These are phyloP conservation scores for Taphrina sp. DNA, from an alignment of 1,139 yeast genomes.

Conservation along the genomic window DNA sequence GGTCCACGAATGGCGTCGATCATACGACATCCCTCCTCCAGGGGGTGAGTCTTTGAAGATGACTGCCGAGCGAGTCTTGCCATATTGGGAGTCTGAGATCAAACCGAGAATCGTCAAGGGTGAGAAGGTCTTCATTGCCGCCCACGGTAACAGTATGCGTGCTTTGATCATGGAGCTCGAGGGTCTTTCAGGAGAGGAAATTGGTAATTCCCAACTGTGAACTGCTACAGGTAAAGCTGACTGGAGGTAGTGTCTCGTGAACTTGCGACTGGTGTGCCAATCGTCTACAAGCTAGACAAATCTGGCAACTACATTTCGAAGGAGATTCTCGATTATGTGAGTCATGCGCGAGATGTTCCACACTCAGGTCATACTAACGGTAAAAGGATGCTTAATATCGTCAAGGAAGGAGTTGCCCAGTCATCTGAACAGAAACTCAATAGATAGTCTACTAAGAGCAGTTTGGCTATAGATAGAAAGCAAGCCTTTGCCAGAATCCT, in stretches of 20 bases:
- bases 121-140: constrained; percentile 89
- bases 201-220: constrained; percentile 86
- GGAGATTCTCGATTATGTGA: constrained; percentile 34
- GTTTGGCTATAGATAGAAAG: no score
- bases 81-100: constrained; percentile 96
- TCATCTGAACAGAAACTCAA: no score
- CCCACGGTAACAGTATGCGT: constrained; percentile 98
- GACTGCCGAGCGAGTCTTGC: constrained; percentile 94
- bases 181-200: constrained; percentile 85
- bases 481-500: no score
- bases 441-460: no score
- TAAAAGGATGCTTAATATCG: no score
- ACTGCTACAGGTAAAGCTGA: not conserved
- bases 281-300: constrained; percentile 92
- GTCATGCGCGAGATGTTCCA: no score
- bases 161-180: constrained; percentile 96
- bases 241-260: constrained; percentile 7
- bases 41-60: constrained; percentile 88
- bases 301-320: constrained; percentile 40
- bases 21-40: constrained; percentile 97
- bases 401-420: no score
- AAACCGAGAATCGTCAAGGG: constrained; percentile 79
- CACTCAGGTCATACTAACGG: no score
- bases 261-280: constrained; percentile 93
- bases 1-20: constrained; percentile 98